These are phyloP conservation scores for Capsicum pubescens DNA, from an alignment of 257 asterid species.

Conservation along the genomic window DNA sequence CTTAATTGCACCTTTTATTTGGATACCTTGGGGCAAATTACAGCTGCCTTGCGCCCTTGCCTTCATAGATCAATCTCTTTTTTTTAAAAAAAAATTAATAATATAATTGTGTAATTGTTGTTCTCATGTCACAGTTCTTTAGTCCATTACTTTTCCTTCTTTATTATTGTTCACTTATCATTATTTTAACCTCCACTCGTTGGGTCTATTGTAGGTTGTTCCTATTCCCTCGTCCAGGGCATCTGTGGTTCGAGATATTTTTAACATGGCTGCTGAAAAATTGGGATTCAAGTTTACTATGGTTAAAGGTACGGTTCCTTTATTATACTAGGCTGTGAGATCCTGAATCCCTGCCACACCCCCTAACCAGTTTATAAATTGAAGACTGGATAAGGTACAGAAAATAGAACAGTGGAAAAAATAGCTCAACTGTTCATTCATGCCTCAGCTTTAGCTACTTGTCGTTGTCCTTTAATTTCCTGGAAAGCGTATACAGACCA, in stretches of 20 bases:
- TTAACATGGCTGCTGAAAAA: conserved; percentile 85
- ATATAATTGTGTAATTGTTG: not conserved
- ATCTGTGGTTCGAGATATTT: conserved; percentile 70
- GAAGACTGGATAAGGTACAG: not conserved
- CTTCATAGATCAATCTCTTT: not conserved
- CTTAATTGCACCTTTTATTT: not conserved
- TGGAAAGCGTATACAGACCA: not conserved
- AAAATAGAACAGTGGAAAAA: not conserved
- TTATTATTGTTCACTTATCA: not conserved
- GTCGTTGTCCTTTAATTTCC: not conserved
- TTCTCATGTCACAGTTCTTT: not conserved
- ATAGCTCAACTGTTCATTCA: not conserved
- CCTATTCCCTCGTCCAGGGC: conserved; percentile 83
- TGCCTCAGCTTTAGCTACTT: conserved; percentile 17
- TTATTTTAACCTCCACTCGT: not conserved
- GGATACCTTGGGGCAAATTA: not conserved
- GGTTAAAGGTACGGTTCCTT: conserved; percentile 48
- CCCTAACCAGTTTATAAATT: conserved; percentile 17
- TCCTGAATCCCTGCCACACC: not conserved
- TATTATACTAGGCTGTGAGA: not conserved
- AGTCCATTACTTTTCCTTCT: not conserved
- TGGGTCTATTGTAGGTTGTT: conserved; percentile 58
- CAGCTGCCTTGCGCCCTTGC: not conserved
- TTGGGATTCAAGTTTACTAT: conserved; percentile 77
- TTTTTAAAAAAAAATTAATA: not conserved